phyloP scores from a whole-genome alignment of 2,329 filamentous ascomycete species.

The Rosellinia necatrix region DNA sequence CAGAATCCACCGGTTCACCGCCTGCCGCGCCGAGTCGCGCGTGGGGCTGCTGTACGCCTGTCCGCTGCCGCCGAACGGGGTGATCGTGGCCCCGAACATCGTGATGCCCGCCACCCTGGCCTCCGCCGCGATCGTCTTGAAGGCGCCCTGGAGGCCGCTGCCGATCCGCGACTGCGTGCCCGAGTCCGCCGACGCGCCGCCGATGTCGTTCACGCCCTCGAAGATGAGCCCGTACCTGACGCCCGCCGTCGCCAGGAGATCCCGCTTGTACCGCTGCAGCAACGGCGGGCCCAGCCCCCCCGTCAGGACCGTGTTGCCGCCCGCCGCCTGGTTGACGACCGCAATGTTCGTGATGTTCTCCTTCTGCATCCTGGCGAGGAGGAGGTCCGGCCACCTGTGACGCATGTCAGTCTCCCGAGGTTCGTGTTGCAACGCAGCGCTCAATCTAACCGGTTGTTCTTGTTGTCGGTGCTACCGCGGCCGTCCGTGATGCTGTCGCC shows the following conservation, averaged over 20 bases:
- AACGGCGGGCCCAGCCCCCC: conserved; percentile 67
- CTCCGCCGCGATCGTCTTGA: conserved; percentile 59
- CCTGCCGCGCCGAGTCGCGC: conserved; percentile 60
- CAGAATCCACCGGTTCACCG: conserved; percentile 66
- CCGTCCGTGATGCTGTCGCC: conserved; percentile 72
- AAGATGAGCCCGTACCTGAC: conserved; percentile 68
- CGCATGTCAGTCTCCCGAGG: conserved; percentile 12
- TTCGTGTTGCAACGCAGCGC: not conserved
- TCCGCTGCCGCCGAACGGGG: conserved; percentile 59
- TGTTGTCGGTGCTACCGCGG: conserved; percentile 63
- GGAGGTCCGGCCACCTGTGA: conserved; percentile 59
- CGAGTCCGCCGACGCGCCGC: conserved; percentile 50
- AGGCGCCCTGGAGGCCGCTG: conserved; percentile 59
- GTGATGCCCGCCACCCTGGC: conserved; percentile 59
- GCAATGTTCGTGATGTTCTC: conserved; percentile 54
- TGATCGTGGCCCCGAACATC: conserved; percentile 68
- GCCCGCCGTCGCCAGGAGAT: conserved; percentile 62
- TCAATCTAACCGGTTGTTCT: conserved; percentile 56
- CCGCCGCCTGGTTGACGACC: conserved; percentile 68
- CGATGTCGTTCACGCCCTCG: conserved; percentile 73
- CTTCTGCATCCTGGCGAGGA: conserved; percentile 57
- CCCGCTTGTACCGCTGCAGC: conserved; percentile 64
- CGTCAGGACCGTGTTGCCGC: conserved; percentile 67
- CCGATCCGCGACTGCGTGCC: conserved; percentile 55
- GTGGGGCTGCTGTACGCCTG: conserved; percentile 60